Conservation (phyloP, 2,329 filamentous ascomycete species). For the Colletotrichum sp. region DNA sequence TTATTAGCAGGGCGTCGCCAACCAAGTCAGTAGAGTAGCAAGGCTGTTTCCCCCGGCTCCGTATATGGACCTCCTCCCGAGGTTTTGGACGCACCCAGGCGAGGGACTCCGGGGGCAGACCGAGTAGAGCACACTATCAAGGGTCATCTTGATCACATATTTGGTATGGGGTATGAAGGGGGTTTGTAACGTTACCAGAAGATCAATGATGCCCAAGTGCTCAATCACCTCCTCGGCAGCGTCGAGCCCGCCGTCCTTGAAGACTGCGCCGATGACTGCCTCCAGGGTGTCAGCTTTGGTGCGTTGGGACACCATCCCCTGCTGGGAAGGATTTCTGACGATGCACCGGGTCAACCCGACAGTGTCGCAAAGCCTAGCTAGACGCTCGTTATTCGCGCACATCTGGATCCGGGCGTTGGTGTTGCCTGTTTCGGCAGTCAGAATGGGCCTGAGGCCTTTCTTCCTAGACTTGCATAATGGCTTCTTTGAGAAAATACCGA, state of each 20-base stretch:
- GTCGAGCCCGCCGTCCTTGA: not conserved
- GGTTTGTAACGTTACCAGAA: not conserved
- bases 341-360: not conserved
- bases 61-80: rapidly evolving
- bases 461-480: not conserved
- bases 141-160: not conserved
- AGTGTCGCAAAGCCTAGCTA: not conserved
- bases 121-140: not conserved
- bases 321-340: not conserved
- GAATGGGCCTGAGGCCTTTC: not conserved
- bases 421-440: not conserved
- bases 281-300: not conserved
- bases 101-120: not conserved
- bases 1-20: not conserved
- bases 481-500: not conserved
- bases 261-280: not conserved
- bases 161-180: rapidly evolving
- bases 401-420: not conserved
- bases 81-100: rapidly evolving
- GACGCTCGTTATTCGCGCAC: not conserved
- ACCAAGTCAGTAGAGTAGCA: not conserved
- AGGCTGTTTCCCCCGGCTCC: not conserved
- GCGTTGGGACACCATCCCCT: not conserved
- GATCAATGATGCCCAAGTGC: not conserved
- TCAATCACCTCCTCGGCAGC: not conserved